Base-by-base conservation (phyloP, 805 yeast species). In the Pichia exigua region DNA sequence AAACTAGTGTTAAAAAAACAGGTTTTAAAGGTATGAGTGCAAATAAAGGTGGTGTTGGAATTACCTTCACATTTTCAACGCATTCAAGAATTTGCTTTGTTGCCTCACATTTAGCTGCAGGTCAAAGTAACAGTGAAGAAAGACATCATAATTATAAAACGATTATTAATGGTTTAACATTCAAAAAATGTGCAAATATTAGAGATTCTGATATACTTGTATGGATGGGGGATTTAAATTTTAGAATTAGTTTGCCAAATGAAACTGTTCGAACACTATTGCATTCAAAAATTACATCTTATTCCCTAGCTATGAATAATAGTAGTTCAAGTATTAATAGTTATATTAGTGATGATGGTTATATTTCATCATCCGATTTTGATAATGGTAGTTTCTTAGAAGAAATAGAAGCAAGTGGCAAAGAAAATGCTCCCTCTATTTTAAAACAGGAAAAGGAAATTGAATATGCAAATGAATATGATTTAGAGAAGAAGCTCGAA, bases 151-250 rank as follows among this genome's bases (percentile, higher is more conserved):
- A 94, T 64, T 88, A 87, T 59, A 87, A 87, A 57, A 80, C 91
- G 1, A 83, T 94, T 32, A 74, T 83, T 2, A 82, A 79, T 52
- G 87, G 87, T 7, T 72, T 86, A 30, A 72, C 81, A 52, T 87
- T 87, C 63, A 75, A 81, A n/a, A 76, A 68, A 56, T 75, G 77
- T 57, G 71, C 79, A 50, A 73, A 71, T 50, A 78, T 89, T 4
- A 74, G 77, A 47, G 95, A 89, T 59, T 94, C 86, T 61, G 96
- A 92, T 61, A 80, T 82, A 21, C 76, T 91, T 17, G 78, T 94
- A 17, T 89, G 97, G 90, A 74, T 87, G 68, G 99, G 99, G 9
- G 99, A 94, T 67, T 83, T 95, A 67, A 94, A 94, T 65, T 94
- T 84, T 67, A 75, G 99, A 57, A 82, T 94, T 42, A 72, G 80